Conservation (phyloP, 805 yeast genomes). For the Pichia pseudocactophila region DNA sequence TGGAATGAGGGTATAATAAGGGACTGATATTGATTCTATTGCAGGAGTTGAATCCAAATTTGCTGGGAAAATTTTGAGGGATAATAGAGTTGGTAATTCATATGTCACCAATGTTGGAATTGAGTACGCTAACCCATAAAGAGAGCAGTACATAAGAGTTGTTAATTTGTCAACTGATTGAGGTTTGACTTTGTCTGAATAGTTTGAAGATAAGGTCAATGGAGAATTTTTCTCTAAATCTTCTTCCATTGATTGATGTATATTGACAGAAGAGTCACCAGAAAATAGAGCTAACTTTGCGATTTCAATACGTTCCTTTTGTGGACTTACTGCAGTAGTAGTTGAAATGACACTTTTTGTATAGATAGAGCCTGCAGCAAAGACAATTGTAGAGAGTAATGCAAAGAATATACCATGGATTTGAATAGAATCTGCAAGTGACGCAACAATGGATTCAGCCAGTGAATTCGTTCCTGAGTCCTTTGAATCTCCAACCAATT, state of each 20-base stretch:
- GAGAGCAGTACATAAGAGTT: constrained; percentile 69
- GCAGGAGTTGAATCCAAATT: constrained; percentile 6
- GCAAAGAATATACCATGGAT: constrained; percentile 57
- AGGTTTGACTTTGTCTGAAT: neutral
- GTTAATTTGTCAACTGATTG: constrained; percentile 65
- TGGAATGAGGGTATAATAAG: constrained; percentile 28
- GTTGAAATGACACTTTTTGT: constrained; percentile 71
- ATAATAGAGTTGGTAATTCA: constrained; percentile 38
- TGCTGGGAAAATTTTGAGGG: constrained; percentile 8
- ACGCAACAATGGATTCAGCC: neutral
- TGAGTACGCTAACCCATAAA: constrained; percentile 61
- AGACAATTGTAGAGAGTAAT: constrained; percentile 56
- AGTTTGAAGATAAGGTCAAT: neutral
- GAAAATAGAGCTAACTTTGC: constrained; percentile 4
- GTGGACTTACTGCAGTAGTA: neutral
- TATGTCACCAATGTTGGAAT: constrained; percentile 62
- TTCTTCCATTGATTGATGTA: neutral
- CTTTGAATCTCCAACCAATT: constrained; percentile 1
- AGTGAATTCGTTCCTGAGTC: neutral
- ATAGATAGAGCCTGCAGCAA: constrained; percentile 80
- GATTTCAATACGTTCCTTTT: constrained; percentile 4
- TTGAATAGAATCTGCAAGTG: constrained; percentile 1
- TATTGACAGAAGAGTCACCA: neutral
- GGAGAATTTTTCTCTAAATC: constrained; percentile 10
- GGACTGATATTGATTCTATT: neutral